Evolutionary conservation across 140 eudicot genomes (phyloP).

Genomic region (Ambrosia hybrid): DNA sequence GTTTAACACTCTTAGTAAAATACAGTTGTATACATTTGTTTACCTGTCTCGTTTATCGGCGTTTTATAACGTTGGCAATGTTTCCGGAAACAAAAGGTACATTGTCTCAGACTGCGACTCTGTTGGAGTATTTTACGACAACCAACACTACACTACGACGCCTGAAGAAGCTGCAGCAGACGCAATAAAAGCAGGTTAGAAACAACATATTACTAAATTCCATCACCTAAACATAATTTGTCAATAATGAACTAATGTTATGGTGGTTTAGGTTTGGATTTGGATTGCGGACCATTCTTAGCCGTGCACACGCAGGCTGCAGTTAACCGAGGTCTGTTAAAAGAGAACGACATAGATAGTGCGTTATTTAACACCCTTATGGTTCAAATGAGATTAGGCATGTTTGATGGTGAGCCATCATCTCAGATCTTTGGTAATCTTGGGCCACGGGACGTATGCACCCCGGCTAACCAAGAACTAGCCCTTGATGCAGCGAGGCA

Average conservation of each 20-base stretch:
- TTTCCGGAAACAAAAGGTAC: conserved; percentile 33
- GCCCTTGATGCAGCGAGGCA: conserved; percentile 91
- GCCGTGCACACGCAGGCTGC: conserved; percentile 67
- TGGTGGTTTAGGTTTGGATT: conserved; percentile 61
- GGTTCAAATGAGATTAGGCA: conserved; percentile 85
- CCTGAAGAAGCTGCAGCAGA: no score
- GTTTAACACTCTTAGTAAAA: background rate
- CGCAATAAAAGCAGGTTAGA: no score
- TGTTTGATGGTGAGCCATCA: conserved; percentile 81
- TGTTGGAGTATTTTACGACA: conserved; percentile 67
- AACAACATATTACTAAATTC: no score
- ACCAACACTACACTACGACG: conserved; percentile 57
- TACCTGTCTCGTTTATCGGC: background rate
- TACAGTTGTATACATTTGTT: background rate
- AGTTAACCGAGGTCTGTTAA: conserved; percentile 48
- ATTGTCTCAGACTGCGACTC: conserved; percentile 94
- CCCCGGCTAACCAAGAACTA: conserved; percentile 65
- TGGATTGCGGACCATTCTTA: conserved; percentile 85
- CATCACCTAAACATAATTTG: no score
- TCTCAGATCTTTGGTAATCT: conserved; percentile 61
- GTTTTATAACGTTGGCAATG: background rate
- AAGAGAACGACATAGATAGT: conserved; percentile 51
- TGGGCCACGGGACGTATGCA: conserved; percentile 77
- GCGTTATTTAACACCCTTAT: conserved; percentile 56
- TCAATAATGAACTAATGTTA: background rate